A percentile compares a stretch with the other conserved stretches of the same genome.
Conservation (phyloP, 495 filamentous ascomycete genomes). For the Penicillium nucicola region DNA sequence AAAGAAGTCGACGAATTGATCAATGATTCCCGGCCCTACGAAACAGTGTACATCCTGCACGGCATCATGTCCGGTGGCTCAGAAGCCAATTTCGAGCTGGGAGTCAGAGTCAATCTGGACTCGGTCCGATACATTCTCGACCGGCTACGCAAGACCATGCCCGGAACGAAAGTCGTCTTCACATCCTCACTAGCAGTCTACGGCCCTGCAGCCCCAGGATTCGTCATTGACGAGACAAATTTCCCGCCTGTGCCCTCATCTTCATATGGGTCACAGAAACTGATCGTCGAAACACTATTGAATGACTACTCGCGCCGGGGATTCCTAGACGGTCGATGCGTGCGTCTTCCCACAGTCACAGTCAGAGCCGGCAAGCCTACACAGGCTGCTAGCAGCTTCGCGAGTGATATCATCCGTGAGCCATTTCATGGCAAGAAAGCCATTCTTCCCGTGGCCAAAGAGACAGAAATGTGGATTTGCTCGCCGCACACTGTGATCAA, state of each 20-base stretch:
- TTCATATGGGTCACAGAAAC: constrained; percentile 77
- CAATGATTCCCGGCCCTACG: constrained; percentile 39
- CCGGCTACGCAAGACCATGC: constrained; percentile 51
- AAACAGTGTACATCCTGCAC: constrained; percentile 74
- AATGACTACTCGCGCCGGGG: constrained; percentile 74
- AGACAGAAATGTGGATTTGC: constrained; percentile 63
- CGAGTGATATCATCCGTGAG: constrained; percentile 70
- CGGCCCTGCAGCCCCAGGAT: constrained; percentile 45
- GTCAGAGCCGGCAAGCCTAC: constrained; percentile 74
- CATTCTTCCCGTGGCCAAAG: constrained; percentile 54
- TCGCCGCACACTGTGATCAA: constrained; percentile 64
- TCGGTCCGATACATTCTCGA: constrained; percentile 64
- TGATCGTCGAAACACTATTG: constrained; percentile 68
- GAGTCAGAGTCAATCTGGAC: constrained; percentile 71
- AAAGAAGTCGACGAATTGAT: constrained; percentile 56
- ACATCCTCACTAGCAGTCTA: constrained; percentile 61
- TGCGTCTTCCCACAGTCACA: constrained; percentile 72
- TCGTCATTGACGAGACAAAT: constrained; percentile 53
- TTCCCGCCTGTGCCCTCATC: constrained; percentile 62
- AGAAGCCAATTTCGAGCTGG: constrained; percentile 73
- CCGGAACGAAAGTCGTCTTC: constrained; percentile 61
- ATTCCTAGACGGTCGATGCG: constrained; percentile 61
- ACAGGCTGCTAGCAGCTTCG: constrained; percentile 70
- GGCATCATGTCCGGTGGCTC: constrained; percentile 81
- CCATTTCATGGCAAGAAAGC: constrained; percentile 62